Evolutionary conservation across 2,329 filamentous ascomycete species (phyloP).

Genomic region (Fusarium succisae): DNA sequence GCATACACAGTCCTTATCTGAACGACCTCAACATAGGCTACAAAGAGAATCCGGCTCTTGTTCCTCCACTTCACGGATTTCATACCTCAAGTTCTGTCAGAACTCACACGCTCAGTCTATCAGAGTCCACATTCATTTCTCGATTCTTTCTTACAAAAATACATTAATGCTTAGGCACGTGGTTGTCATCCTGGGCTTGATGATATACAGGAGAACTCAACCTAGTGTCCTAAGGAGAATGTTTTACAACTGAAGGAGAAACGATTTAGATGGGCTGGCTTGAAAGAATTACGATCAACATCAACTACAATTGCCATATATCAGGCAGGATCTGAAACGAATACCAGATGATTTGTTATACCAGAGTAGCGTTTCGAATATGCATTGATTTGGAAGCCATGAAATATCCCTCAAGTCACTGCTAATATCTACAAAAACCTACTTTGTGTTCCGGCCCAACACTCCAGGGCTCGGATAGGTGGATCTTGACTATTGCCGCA

Average conservation of each 20-base stretch:
- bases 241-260: neutral
- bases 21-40: neutral
- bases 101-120: neutral
- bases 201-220: neutral
- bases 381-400: neutral
- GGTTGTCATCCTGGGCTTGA: neutral
- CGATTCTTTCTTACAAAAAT: neutral
- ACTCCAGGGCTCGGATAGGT: neutral
- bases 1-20: neutral
- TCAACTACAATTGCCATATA: neutral
- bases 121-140: neutral
- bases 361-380: neutral
- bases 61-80: neutral
- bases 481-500: neutral
- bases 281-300: neutral
- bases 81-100: neutral
- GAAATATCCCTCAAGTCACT: too few species aligned
- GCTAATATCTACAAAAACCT: neutral
- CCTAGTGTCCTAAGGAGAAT: neutral
- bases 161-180: neutral
- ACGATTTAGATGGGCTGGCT: neutral
- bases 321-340: neutral
- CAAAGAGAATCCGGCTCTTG: neutral
- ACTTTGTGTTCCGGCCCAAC: neutral
- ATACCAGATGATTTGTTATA: neutral